These are phyloP conservation scores for Stentor roeselii DNA, from an alignment of 73 alveolate species.

Conservation along the genomic window DNA sequence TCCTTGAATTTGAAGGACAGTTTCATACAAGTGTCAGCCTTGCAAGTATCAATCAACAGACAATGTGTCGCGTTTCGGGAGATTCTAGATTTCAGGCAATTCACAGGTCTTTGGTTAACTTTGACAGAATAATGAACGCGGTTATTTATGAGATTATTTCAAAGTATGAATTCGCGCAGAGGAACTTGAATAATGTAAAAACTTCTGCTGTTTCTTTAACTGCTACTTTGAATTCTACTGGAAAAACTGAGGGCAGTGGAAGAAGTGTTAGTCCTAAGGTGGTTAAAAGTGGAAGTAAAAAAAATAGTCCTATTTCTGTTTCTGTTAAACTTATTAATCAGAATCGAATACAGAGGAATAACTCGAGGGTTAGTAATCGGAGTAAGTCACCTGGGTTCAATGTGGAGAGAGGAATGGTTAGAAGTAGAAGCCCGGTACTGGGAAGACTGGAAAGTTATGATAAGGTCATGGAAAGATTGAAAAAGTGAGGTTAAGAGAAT, in stretches of 20 bases:
- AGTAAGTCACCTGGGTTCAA: no score
- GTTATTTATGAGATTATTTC: constrained; percentile 4
- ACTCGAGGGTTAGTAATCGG: neutral
- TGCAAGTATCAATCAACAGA: neutral
- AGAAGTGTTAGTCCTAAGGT: neutral
- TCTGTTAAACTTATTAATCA: neutral
- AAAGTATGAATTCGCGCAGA: neutral
- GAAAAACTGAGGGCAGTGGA: neutral
- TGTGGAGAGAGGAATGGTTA: no score
- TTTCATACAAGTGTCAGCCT: constrained; percentile 23
- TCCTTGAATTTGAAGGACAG: constrained; percentile 7
- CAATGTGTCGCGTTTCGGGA: neutral
- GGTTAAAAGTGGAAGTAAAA: neutral
- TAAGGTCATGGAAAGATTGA: neutral
- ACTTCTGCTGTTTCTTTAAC: neutral
- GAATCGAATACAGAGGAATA: neutral
- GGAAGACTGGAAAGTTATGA: constrained; percentile 7
- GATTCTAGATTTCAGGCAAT: constrained; percentile 21
- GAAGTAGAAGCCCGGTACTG: neutral
- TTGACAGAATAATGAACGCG: neutral
- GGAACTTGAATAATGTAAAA: neutral
- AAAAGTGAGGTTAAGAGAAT: no score
- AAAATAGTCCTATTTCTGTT: neutral
- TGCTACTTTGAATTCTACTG: neutral
- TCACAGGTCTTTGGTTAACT: neutral